A percentile compares a stretch with the other conserved stretches of the same genome.
Evolutionary conservation across 2,329 filamentous ascomycete species (phyloP).

Genomic region (Torrubiella hemipterigena): DNA sequence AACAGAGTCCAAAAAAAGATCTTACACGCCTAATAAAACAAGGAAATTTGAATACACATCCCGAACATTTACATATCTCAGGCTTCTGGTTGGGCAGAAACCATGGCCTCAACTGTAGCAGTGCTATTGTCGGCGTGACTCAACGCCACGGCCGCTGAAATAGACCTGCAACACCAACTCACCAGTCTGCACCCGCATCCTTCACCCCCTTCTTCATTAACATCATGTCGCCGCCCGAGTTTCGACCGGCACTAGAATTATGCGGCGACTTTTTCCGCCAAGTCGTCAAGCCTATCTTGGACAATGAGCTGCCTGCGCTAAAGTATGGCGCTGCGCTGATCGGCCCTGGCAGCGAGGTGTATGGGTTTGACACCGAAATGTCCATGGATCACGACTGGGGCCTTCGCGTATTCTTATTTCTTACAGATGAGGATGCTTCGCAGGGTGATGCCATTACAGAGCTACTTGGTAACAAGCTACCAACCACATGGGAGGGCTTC

Average conservation of each 20-base stretch:
- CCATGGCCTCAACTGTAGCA: no score
- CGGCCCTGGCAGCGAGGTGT: slow-evolving; percentile 4
- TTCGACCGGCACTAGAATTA: background rate
- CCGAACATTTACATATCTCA: no score
- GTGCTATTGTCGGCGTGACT: no score
- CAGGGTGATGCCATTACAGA: background rate
- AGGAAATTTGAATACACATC: no score
- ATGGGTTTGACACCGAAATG: slow-evolving; percentile 5
- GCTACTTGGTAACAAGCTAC: slow-evolving; percentile 2
- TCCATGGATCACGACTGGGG: slow-evolving; percentile 6
- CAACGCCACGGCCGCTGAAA: no score
- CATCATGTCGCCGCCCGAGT: no score
- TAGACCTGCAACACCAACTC: no score
- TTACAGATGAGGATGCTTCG: background rate
- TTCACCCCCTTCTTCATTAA: no score
- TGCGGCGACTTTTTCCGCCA: slow-evolving; percentile 1
- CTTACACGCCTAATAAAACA: no score
- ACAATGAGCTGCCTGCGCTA: background rate
- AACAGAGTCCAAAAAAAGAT: no score
- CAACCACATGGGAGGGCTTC: background rate
- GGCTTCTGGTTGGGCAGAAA: no score
- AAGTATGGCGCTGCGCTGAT: slow-evolving; percentile 4
- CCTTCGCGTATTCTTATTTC: slow-evolving; percentile 2
- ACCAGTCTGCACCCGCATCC: no score
- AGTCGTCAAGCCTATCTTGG: slow-evolving; percentile 1